Percentiles rank a stretch among this genome's conserved stretches.
phyloP scores from a whole-genome alignment of 331 rosid species.

The Prunus yedoensis region DNA sequence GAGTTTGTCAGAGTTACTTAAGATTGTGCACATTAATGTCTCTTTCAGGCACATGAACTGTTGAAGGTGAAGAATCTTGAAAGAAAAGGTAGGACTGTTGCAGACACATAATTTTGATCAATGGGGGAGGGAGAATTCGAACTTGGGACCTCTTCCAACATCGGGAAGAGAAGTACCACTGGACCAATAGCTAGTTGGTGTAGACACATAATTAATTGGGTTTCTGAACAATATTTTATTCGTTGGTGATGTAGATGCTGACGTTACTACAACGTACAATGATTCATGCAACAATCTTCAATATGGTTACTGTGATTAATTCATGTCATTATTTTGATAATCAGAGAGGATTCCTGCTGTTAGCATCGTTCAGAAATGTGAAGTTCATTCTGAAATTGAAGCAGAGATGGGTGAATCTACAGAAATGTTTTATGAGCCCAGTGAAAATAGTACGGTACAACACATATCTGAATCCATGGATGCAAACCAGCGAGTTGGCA shows the following conservation, averaged over 20 bases:
- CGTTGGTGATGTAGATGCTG: slow-evolving; percentile 16
- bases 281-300: not conserved
- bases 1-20: slow-evolving; percentile 12
- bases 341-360: slow-evolving; percentile 37
- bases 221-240: slow-evolving; percentile 19
- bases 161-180: too few species aligned
- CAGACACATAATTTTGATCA: too few species aligned
- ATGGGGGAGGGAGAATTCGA: too few species aligned
- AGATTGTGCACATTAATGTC: slow-evolving; percentile 21
- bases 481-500: slow-evolving; percentile 32
- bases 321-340: slow-evolving; percentile 17
- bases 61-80: slow-evolving; percentile 61
- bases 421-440: slow-evolving; percentile 41
- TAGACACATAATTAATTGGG: slow-evolving; percentile 7
- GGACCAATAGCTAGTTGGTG: too few species aligned
- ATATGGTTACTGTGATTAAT: not conserved
- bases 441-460: slow-evolving; percentile 22
- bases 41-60: slow-evolving; percentile 79
- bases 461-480: slow-evolving; percentile 26
- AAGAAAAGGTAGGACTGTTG: slow-evolving; percentile 46
- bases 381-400: slow-evolving; percentile 39
- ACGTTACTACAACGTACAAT: too few species aligned
- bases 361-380: slow-evolving; percentile 30
- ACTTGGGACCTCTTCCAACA: too few species aligned
- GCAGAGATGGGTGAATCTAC: slow-evolving; percentile 45